phyloP scores from a whole-genome alignment of 805 yeast genomes.

The Monosporozyma solicola region DNA sequence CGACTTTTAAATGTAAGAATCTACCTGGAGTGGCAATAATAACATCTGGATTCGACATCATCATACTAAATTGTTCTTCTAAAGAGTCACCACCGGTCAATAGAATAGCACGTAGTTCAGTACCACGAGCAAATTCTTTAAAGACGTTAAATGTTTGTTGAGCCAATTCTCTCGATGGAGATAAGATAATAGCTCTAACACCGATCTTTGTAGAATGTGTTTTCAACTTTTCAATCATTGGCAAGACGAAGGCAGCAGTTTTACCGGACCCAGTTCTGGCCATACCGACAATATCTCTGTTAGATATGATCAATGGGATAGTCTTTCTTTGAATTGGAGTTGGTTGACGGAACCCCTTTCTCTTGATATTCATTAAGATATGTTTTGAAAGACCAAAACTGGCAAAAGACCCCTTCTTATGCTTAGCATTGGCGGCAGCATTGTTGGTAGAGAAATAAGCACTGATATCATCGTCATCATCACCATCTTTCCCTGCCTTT shows the following conservation, averaged over 20 bases:
- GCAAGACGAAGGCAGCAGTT: slow-evolving; percentile 92
- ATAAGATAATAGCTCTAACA: slow-evolving; percentile 74
- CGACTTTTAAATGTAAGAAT: slow-evolving; percentile 89
- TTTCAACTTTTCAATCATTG: slow-evolving; percentile 78
- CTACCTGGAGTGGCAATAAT: slow-evolving; percentile 97
- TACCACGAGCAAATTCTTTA: slow-evolving; percentile 76
- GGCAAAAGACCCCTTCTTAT: slow-evolving; percentile 71
- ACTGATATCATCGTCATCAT: slow-evolving; percentile 40
- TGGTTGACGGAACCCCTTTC: slow-evolving; percentile 88
- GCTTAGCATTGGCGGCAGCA: slow-evolving; percentile 23
- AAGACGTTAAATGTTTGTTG: slow-evolving; percentile 83
- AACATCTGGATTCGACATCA: slow-evolving; percentile 92
- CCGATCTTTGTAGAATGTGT: slow-evolving; percentile 83
- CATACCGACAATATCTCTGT: slow-evolving; percentile 96
- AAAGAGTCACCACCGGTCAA: slow-evolving; percentile 98
- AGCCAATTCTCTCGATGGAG: slow-evolving; percentile 96
- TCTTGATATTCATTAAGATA: slow-evolving; percentile 57
- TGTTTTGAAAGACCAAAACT: slow-evolving; percentile 80
- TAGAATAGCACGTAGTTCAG: slow-evolving; percentile 71
- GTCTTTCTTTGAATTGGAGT: slow-evolving; percentile 97
- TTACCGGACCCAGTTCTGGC: slow-evolving; percentile 99
- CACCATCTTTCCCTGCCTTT: slow-evolving; percentile 24
- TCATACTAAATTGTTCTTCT: slow-evolving; percentile 88
- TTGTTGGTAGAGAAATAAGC: slow-evolving; percentile 34
- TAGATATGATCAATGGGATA: slow-evolving; percentile 79